Evolutionary conservation across 306 rosid species (phyloP), one percentile per base, ranked within the genome.

Genomic region (Styphnolobium japonicum): DNA sequence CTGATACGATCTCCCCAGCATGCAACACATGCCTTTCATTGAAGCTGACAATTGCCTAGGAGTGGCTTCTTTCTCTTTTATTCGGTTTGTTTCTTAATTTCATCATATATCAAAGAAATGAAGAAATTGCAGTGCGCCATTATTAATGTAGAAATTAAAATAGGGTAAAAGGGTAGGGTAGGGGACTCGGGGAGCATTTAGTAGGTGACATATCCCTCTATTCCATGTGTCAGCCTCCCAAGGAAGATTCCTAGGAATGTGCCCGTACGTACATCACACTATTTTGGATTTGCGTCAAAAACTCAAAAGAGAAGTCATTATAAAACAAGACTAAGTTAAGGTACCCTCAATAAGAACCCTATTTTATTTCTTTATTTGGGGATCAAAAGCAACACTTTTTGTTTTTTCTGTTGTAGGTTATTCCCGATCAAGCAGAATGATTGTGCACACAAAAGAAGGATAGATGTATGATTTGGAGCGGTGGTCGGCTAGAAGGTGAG

Each of bases 171-270:
- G n/a, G n/a, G n/a, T 2, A 19, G 1, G 0, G 1, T n/a, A 25
- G 1, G 7, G 18, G 7, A 33, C n/a, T n/a, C n/a, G 27, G 19
- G 29, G 18, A 66, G 72, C 34, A 12, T 66, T 22, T 66, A 53
- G 72, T 66, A 11, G 36, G 53, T 66, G 34, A 40, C 37, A 63
- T 73, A 52, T 37, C 63, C 49, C 57, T 76, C 85, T 52, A 46
- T 37, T 64, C 65, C 73, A 66, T 33, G 69, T 43, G 71, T 53
- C 63, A 65, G n/a, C n/a, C n/a, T n/a, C 33, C 80, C 49, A 42
- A 6, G 56, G 51, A 57, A 71, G 86, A 68, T 85, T 75, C 82
- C 9, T 8, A 2, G 6, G 82, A 80, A 82, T 82, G 76, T 82
- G 34, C 78, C 46, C 36, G 5, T 48, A 63, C 36, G 5, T 48